Conservation (phyloP, 768 basidiomycete genomes). For the Lentinula lateritia region DNA sequence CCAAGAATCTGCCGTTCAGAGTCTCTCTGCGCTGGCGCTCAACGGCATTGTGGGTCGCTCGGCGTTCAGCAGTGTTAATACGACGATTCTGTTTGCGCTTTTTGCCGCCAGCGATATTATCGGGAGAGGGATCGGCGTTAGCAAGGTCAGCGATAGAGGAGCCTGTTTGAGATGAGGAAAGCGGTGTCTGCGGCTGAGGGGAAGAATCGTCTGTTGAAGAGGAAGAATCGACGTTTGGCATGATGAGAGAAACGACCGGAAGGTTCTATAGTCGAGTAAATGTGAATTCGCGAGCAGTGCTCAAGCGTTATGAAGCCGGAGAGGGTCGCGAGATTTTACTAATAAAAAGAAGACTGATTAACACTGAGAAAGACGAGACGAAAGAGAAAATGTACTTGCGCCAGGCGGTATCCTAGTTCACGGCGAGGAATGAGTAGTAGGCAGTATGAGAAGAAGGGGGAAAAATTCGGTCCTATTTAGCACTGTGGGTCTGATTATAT, state of each 20-base stretch:
- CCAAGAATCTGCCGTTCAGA: conserved; percentile 87
- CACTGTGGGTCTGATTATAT: neutral
- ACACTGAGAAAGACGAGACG: conserved; percentile 12
- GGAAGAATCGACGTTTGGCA: neutral
- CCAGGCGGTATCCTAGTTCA: conserved; percentile 44
- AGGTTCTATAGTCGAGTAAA: conserved; percentile 15
- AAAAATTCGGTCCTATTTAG: neutral
- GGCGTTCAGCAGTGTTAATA: conserved; percentile 93
- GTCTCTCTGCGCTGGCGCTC: conserved; percentile 92
- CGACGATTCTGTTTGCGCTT: conserved; percentile 84
- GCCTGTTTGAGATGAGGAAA: conserved; percentile 26
- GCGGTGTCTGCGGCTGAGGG: neutral
- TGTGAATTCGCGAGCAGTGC: conserved; percentile 52
- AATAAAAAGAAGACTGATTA: conserved; percentile 15
- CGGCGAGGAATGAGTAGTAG: conserved; percentile 31
- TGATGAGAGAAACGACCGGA: conserved; percentile 1
- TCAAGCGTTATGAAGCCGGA: conserved; percentile 68
- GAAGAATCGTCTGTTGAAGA: neutral
- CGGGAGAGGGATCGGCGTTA: conserved; percentile 17
- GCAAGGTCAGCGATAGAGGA: conserved; percentile 31
- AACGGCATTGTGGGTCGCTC: conserved; percentile 96
- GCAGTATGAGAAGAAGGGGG: conserved; percentile 21
- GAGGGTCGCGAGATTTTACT: conserved; percentile 88
- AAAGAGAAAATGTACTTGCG: conserved; percentile 21
- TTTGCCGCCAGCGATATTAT: conserved; percentile 12